These are phyloP conservation scores for Calocera viscosa DNA, from an alignment of 768 basidiomycete genomes.

Conservation along the genomic window DNA sequence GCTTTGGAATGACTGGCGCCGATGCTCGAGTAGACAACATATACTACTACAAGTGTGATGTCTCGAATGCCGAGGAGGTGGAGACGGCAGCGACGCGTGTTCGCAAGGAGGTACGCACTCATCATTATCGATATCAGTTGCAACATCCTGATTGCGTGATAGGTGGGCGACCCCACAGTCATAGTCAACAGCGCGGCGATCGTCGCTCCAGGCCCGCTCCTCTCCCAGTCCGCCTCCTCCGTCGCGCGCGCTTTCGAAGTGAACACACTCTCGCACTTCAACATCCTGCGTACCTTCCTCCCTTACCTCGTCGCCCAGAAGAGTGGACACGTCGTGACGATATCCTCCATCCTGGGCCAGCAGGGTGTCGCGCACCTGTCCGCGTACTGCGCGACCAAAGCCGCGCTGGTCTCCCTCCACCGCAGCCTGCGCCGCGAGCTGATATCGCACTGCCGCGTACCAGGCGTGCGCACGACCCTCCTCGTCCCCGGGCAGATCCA, in stretches of 20 bases:
- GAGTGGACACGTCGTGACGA: conserved; percentile 58
- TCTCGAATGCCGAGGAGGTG: conserved; percentile 80
- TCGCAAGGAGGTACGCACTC: conserved; percentile 51
- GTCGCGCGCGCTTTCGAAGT: conserved; percentile 67
- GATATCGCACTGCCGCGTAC: conserved; percentile 47
- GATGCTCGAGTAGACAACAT: conserved; percentile 50
- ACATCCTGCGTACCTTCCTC: conserved; percentile 85
- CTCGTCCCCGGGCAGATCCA: conserved; percentile 67
- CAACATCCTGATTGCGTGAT: conserved; percentile 12
- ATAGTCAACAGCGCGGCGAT: conserved; percentile 93
- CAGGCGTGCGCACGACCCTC: conserved; percentile 75
- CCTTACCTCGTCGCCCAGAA: conserved; percentile 71
- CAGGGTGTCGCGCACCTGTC: conserved; percentile 31
- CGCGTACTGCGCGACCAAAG: conserved; percentile 88
- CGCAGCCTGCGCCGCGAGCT: conserved; percentile 82
- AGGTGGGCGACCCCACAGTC: conserved; percentile 83
- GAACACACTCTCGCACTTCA: conserved; percentile 82
- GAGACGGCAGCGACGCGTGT: conserved; percentile 59
- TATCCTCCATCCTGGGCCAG: conserved; percentile 8
- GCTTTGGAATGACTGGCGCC: background rate
- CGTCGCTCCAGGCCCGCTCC: conserved; percentile 73
- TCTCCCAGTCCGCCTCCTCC: conserved; percentile 44
- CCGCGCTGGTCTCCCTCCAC: conserved; percentile 68
- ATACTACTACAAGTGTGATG: conserved; percentile 77
- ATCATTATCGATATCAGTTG: background rate